These are phyloP conservation scores for Cladosporium sp. DNA, from an alignment of 2,329 filamentous ascomycete species.

Conservation along the genomic window DNA sequence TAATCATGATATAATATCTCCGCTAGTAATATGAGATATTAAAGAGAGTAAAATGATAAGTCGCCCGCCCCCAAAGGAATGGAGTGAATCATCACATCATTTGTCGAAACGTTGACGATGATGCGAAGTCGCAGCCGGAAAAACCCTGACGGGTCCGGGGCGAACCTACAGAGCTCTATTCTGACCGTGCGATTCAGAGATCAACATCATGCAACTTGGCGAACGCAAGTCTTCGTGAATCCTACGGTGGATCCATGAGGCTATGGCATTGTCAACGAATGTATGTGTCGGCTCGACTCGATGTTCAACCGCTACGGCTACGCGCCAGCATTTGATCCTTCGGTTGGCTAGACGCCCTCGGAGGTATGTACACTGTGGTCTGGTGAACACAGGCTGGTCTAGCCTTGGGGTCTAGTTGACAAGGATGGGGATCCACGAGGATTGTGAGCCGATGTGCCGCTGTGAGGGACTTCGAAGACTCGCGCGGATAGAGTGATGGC, in stretches of 20 bases:
- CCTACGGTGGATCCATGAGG: not conserved
- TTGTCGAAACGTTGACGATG: conserved; percentile 6
- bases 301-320: not conserved
- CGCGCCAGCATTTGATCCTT: not conserved
- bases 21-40: not conserved
- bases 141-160: conserved; percentile 7
- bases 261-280: not conserved
- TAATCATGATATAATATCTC: not conserved
- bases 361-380: not conserved
- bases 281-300: not conserved
- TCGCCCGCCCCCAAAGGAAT: not conserved
- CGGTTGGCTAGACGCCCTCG: not conserved
- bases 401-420: not conserved
- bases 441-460: not conserved
- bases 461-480: not conserved
- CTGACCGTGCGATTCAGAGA: not conserved
- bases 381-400: not conserved
- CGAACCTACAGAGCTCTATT: conserved; percentile 7
- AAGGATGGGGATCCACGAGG: not conserved
- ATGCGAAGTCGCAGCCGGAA: conserved; percentile 2
- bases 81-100: not conserved
- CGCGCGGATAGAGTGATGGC: not conserved
- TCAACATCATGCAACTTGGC: not conserved
- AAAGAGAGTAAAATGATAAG: not conserved
- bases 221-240: not conserved